Evolutionary conservation across 495 filamentous ascomycete species (phyloP), one percentile per base, ranked within the genome.

Genomic region (Tuber melanosporum): DNA sequence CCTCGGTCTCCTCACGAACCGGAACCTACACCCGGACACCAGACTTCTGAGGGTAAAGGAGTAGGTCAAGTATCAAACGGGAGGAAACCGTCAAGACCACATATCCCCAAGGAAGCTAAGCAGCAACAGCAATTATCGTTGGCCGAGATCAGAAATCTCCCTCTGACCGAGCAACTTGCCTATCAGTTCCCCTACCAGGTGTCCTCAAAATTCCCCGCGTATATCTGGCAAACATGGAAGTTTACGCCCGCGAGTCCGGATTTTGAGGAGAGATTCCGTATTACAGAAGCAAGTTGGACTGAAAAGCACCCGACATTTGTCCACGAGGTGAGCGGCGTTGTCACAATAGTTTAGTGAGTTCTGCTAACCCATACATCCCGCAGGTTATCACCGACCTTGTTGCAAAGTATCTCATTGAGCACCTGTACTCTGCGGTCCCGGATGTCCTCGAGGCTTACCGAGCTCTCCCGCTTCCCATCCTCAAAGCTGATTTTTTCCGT

Each of bases 161-260:
- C 92, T 17, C 85, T 98, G 26, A 88, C 90, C 82, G 92, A 97
- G 45, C 94, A 94, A 82, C 88, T 99, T 72, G 92, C 90, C 52
- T 97, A 96, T 86, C 92, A 96, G 81, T 99, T 95, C 83, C 94
- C 94, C 19, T 99, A 98, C 86, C 91, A 96, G 79, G 88, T 94
- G 71, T 90, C 93, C 78, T 84, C 86, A 75, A 94, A 93, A 84
- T 99, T 99, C 84, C 95, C 95, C 0, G 94, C 94, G 43, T 99
- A 97, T 85, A 96, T 99, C 77, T 99, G 95, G 95, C 95, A 99
- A 86, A 99, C 95, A 57, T 99, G 95, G 95, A 97, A 96, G 85
- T 92, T 91, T 83, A 92, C 90, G 1, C 95, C 96, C 1, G 88
- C 91, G 1, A 92, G 92, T n/a, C 87, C 89, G 73, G 89, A 93